phyloP scores from a whole-genome alignment of 352 stramenopile genomes.

The Phytophthora litchii region DNA sequence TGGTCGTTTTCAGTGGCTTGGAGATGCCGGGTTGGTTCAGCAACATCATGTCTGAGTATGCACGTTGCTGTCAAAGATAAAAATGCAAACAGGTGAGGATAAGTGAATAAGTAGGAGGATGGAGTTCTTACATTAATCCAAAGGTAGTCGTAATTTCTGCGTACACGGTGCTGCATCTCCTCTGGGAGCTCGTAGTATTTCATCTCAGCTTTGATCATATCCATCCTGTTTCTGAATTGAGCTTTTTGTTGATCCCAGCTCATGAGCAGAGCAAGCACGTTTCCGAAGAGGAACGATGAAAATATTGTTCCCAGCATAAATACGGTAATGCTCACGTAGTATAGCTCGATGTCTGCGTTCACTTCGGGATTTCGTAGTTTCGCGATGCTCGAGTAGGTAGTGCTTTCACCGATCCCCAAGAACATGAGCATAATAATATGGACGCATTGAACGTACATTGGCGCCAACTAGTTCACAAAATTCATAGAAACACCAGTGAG shows the following conservation, averaged over 20 bases:
- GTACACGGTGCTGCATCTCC: conserved; percentile 74
- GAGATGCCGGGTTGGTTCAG: conserved; percentile 81
- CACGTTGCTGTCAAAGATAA: conserved; percentile 60
- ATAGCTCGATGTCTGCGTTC: conserved; percentile 55
- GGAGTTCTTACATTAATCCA: conserved; percentile 75
- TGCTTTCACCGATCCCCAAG: conserved; percentile 72
- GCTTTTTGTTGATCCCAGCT: conserved; percentile 85
- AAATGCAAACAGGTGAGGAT: conserved; percentile 1
- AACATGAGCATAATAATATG: conserved; percentile 85
- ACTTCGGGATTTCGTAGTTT: conserved; percentile 46
- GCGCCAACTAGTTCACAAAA: conserved; percentile 33
- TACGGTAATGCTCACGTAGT: conserved; percentile 67
- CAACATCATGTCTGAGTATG: conserved; percentile 88
- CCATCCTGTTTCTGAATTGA: conserved; percentile 84
- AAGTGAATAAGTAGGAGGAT: not conserved
- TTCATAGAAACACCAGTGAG: conserved; percentile 1
- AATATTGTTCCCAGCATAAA: conserved; percentile 77
- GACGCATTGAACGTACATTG: conserved; percentile 78
- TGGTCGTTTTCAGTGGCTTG: conserved; percentile 75
- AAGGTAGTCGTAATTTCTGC: conserved; percentile 84
- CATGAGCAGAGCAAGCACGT: conserved; percentile 78
- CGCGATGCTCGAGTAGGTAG: conserved; percentile 63
- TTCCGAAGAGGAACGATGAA: conserved; percentile 80
- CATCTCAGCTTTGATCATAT: conserved; percentile 86
- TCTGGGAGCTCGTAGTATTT: conserved; percentile 81